These are phyloP conservation scores for Barnettozyma wickerhamii DNA, from an alignment of 805 yeast genomes.

Conservation along the genomic window DNA sequence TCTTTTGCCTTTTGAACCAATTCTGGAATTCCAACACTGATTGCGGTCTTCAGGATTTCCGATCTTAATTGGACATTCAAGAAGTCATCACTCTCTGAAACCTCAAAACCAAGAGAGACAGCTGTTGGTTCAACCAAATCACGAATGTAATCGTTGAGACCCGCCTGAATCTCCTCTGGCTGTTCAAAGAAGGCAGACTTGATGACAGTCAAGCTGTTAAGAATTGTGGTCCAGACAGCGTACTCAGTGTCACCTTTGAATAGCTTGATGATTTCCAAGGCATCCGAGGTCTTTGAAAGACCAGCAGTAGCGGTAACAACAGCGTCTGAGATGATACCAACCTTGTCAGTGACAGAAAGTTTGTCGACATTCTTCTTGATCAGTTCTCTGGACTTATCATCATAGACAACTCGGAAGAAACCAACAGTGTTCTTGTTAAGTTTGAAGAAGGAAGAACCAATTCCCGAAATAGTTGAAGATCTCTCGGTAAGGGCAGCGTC, in stretches of 20 bases:
- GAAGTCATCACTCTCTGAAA: conserved; percentile 48
- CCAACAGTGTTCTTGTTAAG: conserved; percentile 72
- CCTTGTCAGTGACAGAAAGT: conserved; percentile 66
- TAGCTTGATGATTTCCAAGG: conserved; percentile 49
- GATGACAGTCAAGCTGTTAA: conserved; percentile 40
- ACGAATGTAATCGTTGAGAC: conserved; percentile 45
- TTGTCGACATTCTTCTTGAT: conserved; percentile 53
- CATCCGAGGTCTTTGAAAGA: conserved; percentile 52
- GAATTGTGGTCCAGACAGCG: conserved; percentile 62
- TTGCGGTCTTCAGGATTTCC: conserved; percentile 55
- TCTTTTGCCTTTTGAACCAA: conserved; percentile 40
- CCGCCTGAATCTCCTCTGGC: conserved; percentile 38
- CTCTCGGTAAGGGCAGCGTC: conserved; percentile 50
- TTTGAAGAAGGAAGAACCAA: conserved; percentile 52
- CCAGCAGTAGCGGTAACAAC: conserved; percentile 68
- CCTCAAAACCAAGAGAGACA: conserved; percentile 56
- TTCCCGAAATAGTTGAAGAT: conserved; percentile 38
- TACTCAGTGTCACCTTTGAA: conserved; percentile 57
- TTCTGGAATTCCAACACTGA: conserved; percentile 42
- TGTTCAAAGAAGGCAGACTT: conserved; percentile 52
- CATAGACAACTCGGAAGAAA: conserved; percentile 67
- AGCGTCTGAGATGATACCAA: conserved; percentile 73
- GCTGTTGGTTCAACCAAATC: conserved; percentile 53
- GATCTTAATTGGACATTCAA: conserved; percentile 64
- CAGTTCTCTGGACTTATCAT: conserved; percentile 56